Conservation (phyloP, 1,284 basidiomycete species). For the Veloporphyrellus conicus region DNA sequence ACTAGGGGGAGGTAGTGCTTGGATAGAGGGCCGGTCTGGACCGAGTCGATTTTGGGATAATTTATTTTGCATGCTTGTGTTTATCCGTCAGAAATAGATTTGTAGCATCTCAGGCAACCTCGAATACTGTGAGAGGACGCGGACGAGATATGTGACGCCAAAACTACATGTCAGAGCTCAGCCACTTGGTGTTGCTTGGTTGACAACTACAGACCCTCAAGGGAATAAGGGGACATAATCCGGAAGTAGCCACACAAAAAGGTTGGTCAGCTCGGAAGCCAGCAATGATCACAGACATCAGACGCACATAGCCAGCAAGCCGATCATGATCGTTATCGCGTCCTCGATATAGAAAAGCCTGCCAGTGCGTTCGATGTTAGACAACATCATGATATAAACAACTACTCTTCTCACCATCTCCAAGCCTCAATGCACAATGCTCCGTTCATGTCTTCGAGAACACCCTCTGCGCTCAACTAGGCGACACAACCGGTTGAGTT, state of each 20-base stretch:
- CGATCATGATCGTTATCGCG: constrained; percentile 52
- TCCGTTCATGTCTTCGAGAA: constrained; percentile 67
- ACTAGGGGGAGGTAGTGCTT: too few species aligned
- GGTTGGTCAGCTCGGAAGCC: not conserved
- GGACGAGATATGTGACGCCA: too few species aligned
- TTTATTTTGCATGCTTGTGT: too few species aligned
- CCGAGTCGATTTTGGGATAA: too few species aligned
- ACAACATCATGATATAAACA: not conserved
- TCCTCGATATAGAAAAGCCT: constrained; percentile 64
- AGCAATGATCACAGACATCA: not conserved
- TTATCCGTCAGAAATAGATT: too few species aligned
- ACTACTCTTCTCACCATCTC: constrained; percentile 48
- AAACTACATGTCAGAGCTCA: too few species aligned
- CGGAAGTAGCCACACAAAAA: constrained; percentile 46
- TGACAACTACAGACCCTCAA: constrained; percentile 18
- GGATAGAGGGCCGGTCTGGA: too few species aligned
- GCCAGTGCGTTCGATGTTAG: not conserved
- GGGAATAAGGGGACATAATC: constrained; percentile 43
- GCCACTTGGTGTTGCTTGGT: constrained; percentile 57
- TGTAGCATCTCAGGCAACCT: too few species aligned
- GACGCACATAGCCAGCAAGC: constrained; percentile 54
- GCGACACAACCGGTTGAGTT: too few species aligned
- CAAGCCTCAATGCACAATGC: constrained; percentile 64
- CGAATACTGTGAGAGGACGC: too few species aligned
- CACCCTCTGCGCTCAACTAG: constrained; percentile 65